Base-by-base conservation (phyloP, 1,284 basidiomycete species). In the Meira nashicola region DNA sequence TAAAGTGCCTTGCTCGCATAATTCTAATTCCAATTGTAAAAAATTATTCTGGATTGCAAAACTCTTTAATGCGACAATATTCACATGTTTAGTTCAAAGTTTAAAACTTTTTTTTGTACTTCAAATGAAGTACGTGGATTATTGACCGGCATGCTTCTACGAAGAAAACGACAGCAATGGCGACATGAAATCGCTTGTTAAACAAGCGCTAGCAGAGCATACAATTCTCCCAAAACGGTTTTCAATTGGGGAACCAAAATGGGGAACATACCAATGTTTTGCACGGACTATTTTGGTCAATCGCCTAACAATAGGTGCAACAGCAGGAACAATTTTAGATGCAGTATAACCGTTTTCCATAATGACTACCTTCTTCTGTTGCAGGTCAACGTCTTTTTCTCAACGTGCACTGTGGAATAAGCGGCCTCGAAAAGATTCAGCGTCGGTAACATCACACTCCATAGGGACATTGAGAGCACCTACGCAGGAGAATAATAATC, bases 401-500 rank as follows among this genome's bases (percentile, higher is more conserved):
- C 79, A 80, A 2, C 70, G 62, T 0, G 77, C 77, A 21, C 76
- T 76, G 60, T 80, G 79, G 64, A 80, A 79, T 54, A 59, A n/a
- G 33, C 67, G 48, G 1, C 71, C 73, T 14, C 67, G 54, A 55
- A 79, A 79, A 21, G 57, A 57, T 49, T 78, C 67, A 43, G 67
- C 46, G 2, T 71, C 75, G 11, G 65, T 62, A 21, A 76, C 69
- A 39, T 67, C 64, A 56, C 71, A 74, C 5, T 63, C 44, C 51
- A 71, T 75, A 28, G 76, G 75, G 55, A 70, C 64, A 12, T 65
- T 71, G 2, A 78, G 54, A 9, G 73, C 74, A 8, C 76, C 76
- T 12, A 77, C 71, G 25, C 71, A 69, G n/a, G 54, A 60, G 48
- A 74, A 64, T 46, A 78, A 59, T 53, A 74, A 50, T 59, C 73